These are phyloP conservation scores for Musa acuminata DNA, from an alignment of 176 grass and related monocot species.

Conservation along the genomic window DNA sequence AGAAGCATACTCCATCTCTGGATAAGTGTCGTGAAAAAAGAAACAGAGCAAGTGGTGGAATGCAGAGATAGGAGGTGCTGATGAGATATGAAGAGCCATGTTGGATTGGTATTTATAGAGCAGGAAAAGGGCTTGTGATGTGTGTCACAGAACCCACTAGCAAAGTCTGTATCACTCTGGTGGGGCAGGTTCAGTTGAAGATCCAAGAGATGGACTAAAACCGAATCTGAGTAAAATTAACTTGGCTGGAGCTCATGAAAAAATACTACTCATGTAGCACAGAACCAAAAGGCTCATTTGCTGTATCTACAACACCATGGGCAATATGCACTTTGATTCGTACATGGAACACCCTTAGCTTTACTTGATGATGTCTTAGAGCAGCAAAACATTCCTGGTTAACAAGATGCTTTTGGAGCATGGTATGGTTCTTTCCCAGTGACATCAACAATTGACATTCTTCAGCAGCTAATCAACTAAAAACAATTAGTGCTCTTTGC, in stretches of 20 bases:
- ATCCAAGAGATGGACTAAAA: slow-evolving; percentile 28
- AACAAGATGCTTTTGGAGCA: slow-evolving; percentile 15
- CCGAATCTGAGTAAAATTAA: background rate
- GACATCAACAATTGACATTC: slow-evolving; percentile 49
- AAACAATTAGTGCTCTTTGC: background rate
- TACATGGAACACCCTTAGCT: background rate
- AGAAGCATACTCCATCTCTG: slow-evolving; percentile 48
- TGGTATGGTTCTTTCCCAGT: slow-evolving; percentile 18
- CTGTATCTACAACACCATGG: background rate
- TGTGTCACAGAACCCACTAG: background rate
- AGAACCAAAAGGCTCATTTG: no score
- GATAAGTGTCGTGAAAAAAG: background rate
- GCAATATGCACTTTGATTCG: background rate
- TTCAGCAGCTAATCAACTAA: background rate
- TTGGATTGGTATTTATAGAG: slow-evolving; percentile 16
- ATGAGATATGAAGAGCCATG: slow-evolving; percentile 22
- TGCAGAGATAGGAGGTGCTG: slow-evolving; percentile 16
- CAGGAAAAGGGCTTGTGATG: background rate
- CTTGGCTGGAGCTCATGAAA: no score
- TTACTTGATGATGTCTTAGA: slow-evolving; percentile 1
- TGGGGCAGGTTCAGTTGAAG: background rate
- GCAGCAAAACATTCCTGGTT: slow-evolving; percentile 24
- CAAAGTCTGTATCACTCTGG: background rate
- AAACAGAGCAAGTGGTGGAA: background rate
- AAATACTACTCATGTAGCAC: no score